These are phyloP conservation scores for Fomitopsis betulina DNA, from an alignment of 1,284 basidiomycete genomes.

Conservation along the genomic window DNA sequence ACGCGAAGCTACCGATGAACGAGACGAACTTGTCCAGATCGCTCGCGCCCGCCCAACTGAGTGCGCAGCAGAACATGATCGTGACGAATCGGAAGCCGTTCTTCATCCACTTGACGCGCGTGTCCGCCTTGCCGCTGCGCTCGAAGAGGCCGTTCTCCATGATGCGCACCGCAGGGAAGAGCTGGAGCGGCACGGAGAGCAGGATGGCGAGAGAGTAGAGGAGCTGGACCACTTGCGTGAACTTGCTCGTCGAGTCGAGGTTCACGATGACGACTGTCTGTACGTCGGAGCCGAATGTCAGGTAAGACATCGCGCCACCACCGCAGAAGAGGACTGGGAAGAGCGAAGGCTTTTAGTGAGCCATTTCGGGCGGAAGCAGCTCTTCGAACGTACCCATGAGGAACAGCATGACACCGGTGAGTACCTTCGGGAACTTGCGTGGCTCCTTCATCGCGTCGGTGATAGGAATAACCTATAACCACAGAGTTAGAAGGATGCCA, in stretches of 20 bases:
- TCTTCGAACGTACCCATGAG: conserved; percentile 49
- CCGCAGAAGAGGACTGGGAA: conserved; percentile 78
- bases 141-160: conserved; percentile 96
- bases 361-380: not conserved
- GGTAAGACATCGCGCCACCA: conserved; percentile 85
- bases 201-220: conserved; percentile 92
- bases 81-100: conserved; percentile 82
- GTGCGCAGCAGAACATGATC: conserved; percentile 70
- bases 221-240: conserved; percentile 89
- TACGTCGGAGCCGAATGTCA: conserved; percentile 84
- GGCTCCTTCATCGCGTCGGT: conserved; percentile 97
- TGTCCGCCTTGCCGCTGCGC: conserved; percentile 76
- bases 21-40: conserved; percentile 98
- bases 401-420: conserved; percentile 90
- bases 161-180: conserved; percentile 97
- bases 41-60: conserved; percentile 83
- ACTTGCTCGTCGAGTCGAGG: conserved; percentile 78
- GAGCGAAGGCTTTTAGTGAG: conserved; percentile 3
- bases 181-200: conserved; percentile 90
- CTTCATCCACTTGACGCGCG: conserved; percentile 85
- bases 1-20: conserved; percentile 91
- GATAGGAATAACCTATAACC: conserved; percentile 84
- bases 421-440: conserved; percentile 83
- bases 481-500: not conserved
- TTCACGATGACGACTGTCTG: conserved; percentile 97